Percentiles rank a stretch among this genome's conserved stretches.
phyloP scores from a whole-genome alignment of 2,329 filamentous ascomycete genomes.

The Pestalotiopsis sp. region DNA sequence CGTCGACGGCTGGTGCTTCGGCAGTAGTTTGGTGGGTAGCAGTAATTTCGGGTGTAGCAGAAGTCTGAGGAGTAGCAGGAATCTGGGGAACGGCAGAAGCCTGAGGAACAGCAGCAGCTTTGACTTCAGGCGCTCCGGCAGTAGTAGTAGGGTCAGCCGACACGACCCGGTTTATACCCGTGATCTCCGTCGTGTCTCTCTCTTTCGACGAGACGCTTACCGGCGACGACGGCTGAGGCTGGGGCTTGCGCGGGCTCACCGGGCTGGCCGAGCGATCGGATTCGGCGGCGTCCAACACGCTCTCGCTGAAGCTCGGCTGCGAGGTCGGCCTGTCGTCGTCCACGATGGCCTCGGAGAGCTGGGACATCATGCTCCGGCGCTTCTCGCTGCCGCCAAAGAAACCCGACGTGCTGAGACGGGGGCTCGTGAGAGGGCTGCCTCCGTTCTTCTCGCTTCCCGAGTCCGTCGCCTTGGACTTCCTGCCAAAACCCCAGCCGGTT shows the following conservation, averaged over 20 bases:
- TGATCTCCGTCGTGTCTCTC: not conserved
- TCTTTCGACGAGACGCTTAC: conserved; percentile 14
- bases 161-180: conserved; percentile 13
- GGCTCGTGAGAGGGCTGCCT: conserved; percentile 31
- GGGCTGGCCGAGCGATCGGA: conserved; percentile 26
- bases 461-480: conserved; percentile 29
- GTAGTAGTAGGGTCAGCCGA: not conserved
- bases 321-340: conserved; percentile 33
- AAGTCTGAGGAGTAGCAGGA: not conserved
- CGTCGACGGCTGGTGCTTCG: not conserved
- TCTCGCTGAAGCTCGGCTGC: conserved; percentile 47
- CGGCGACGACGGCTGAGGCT: conserved; percentile 1
- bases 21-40: not conserved
- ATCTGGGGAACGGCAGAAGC: not conserved
- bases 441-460: conserved; percentile 33
- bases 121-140: not conserved
- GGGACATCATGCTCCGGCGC: conserved; percentile 19
- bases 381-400: conserved; percentile 41
- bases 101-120: not conserved
- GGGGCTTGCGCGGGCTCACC: conserved; percentile 22
- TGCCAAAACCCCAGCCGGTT: conserved; percentile 36
- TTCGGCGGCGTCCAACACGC: conserved; percentile 41
- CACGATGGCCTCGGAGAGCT: conserved; percentile 21
- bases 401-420: conserved; percentile 35
- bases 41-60: not conserved